A percentile compares a stretch with the other conserved stretches of the same genome.
phyloP scores from a whole-genome alignment of 106 monocot species.

The Allium fistulosum region DNA sequence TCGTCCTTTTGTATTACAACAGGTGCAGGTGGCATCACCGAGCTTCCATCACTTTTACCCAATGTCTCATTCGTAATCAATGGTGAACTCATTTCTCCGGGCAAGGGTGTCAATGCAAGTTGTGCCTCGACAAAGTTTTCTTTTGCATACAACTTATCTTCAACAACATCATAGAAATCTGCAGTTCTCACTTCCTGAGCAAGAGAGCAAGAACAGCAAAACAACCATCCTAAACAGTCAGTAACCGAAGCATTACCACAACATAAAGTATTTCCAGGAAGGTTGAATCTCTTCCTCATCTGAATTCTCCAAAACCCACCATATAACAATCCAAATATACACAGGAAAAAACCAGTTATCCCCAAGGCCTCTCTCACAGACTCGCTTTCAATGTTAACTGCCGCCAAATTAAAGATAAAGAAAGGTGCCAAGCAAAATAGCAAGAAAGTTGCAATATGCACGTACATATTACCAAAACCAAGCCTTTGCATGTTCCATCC shows the following conservation, averaged over 20 bases:
- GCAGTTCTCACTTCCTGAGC: constrained; percentile 69
- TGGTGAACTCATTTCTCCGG: constrained; percentile 25
- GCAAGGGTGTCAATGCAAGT: constrained; percentile 12
- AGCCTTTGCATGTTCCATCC: constrained; percentile 80
- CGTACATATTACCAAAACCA: constrained; percentile 70
- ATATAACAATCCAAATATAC: constrained; percentile 52
- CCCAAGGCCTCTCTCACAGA: constrained; percentile 34
- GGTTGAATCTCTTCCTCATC: constrained; percentile 57
- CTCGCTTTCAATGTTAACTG: constrained; percentile 45
- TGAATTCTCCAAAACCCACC: constrained; percentile 81
- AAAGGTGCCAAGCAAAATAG: constrained; percentile 53
- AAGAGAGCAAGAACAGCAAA: constrained; percentile 56
- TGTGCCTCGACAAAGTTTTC: neutral
- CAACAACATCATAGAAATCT: constrained; percentile 34
- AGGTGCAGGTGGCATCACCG: constrained; percentile 25
- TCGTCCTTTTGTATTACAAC: constrained; percentile 15
- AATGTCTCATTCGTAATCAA: constrained; percentile 7
- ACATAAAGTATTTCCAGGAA: constrained; percentile 35
- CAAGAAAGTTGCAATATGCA: constrained; percentile 50
- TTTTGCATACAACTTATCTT: constrained; percentile 29
- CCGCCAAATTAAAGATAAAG: constrained; percentile 55
- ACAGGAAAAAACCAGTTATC: constrained; percentile 38
- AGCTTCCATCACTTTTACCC: neutral
- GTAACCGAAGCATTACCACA: constrained; percentile 20
- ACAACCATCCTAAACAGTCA: constrained; percentile 57